Evolutionary conservation across 768 basidiomycete genomes (phyloP).

Genomic region (Clavaria fumosa): DNA sequence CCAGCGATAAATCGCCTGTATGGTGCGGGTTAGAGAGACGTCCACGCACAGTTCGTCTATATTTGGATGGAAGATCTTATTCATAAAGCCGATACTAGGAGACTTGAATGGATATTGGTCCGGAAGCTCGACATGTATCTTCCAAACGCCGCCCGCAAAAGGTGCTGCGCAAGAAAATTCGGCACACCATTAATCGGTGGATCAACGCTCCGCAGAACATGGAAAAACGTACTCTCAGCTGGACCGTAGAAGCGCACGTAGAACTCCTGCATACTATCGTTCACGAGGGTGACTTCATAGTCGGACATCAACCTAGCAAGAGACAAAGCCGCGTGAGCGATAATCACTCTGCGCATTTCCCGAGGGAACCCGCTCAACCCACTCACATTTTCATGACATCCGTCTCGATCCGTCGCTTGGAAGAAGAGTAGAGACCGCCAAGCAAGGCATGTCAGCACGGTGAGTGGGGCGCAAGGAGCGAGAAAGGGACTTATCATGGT

Average conservation of each 20-base stretch:
- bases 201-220: too few relatives aligned
- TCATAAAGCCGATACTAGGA: constrained; percentile 98
- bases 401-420: constrained; percentile 92
- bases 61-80: constrained; percentile 99
- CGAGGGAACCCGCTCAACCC: background rate
- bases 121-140: constrained; percentile 97
- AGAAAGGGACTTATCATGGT: constrained; percentile 9
- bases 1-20: too few relatives aligned
- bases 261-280: constrained; percentile 99
- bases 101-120: constrained; percentile 99
- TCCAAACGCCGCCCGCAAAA: constrained; percentile 97
- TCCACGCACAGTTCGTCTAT: constrained; percentile 90
- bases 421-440: constrained; percentile 44
- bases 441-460: constrained; percentile 8
- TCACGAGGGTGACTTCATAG: constrained; percentile 93
- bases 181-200: constrained; percentile 3
- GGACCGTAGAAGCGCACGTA: constrained; percentile 94
- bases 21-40: too few relatives aligned
- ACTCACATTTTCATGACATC: constrained; percentile 96
- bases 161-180: constrained; percentile 45
- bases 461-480: background rate
- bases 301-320: constrained; percentile 86
- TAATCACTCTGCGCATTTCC: constrained; percentile 4
- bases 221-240: constrained; percentile 62
- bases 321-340: constrained; percentile 7